phyloP scores from a whole-genome alignment of 2,329 filamentous ascomycete species.

The Elsinoe batatas region DNA sequence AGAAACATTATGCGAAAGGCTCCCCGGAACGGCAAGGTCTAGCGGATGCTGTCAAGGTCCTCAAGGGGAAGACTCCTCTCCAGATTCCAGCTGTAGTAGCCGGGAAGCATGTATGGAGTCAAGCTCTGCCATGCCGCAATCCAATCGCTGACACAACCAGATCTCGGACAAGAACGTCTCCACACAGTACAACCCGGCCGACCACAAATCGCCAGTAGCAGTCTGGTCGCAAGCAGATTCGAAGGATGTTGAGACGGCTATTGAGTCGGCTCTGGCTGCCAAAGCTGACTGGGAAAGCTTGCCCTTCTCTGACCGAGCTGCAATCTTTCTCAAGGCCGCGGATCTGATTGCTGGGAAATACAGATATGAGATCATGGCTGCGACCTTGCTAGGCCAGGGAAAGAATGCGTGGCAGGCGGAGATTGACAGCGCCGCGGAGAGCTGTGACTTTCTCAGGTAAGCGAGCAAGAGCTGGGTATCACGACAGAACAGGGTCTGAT shows the following conservation, averaged over 20 bases:
- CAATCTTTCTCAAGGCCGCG: slow-evolving; percentile 91
- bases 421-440: slow-evolving; percentile 88
- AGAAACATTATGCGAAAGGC: slow-evolving; percentile 85
- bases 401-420: slow-evolving; percentile 99
- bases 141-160: slow-evolving; percentile 9
- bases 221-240: slow-evolving; percentile 74
- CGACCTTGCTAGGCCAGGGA: slow-evolving; percentile 91
- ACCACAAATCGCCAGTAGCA: slow-evolving; percentile 67
- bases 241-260: slow-evolving; percentile 66
- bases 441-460: slow-evolving; percentile 75
- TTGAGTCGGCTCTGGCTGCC: slow-evolving; percentile 74
- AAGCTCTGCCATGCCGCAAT: not conserved
- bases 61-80: slow-evolving; percentile 60
- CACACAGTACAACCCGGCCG: slow-evolving; percentile 71
- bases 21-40: slow-evolving; percentile 70
- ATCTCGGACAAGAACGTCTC: slow-evolving; percentile 50
- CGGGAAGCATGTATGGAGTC: slow-evolving; percentile 58
- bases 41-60: slow-evolving; percentile 58
- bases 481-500: slow-evolving; percentile 14
- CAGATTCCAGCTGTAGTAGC: slow-evolving; percentile 75
- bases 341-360: slow-evolving; percentile 88
- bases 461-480: not conserved
- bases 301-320: slow-evolving; percentile 82
- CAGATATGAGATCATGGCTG: slow-evolving; percentile 90
- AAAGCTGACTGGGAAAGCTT: slow-evolving; percentile 77